Conservation (phyloP, 805 yeast species). For the Nakazawaea siamensis region DNA sequence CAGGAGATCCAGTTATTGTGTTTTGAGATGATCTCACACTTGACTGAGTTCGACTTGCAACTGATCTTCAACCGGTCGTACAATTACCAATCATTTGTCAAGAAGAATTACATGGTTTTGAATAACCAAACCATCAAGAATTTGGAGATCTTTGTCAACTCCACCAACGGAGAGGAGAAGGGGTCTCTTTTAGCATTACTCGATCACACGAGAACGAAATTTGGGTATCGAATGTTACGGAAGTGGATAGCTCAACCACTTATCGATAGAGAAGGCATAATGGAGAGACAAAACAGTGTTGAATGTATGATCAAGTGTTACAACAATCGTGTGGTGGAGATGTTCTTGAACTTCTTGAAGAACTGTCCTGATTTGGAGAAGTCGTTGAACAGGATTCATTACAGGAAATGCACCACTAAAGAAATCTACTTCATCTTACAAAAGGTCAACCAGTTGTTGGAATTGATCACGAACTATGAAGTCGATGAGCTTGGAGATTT, state of each 20-base stretch:
- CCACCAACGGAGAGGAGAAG: slow-evolving; percentile 41
- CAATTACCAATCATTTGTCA: slow-evolving; percentile 44
- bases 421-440: slow-evolving; percentile 51
- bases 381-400: slow-evolving; percentile 49
- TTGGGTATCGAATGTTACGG: slow-evolving; percentile 60
- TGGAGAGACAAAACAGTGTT: slow-evolving; percentile 56
- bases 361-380: slow-evolving; percentile 50
- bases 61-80: slow-evolving; percentile 42
- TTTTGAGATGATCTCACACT: slow-evolving; percentile 39
- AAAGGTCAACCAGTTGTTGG: slow-evolving; percentile 36
- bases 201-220: slow-evolving; percentile 71
- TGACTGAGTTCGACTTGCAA: slow-evolving; percentile 56
- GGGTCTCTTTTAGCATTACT: slow-evolving; percentile 79
- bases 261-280: slow-evolving; percentile 41
- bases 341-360: slow-evolving; percentile 18
- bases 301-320: slow-evolving; percentile 34
- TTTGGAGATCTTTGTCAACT: slow-evolving; percentile 67
- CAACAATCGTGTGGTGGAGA: slow-evolving; percentile 27
- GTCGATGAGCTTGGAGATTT: slow-evolving; percentile 18
- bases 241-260: slow-evolving; percentile 78
- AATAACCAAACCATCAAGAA: slow-evolving; percentile 61
- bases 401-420: slow-evolving; percentile 47
- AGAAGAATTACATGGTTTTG: slow-evolving; percentile 42
- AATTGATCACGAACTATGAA: slow-evolving; percentile 25
- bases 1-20: slow-evolving; percentile 29